Evolutionary conservation across 2,329 filamentous ascomycete species (phyloP), one percentile per base, ranked within the genome.

Genomic region (Fusarium palustre): DNA sequence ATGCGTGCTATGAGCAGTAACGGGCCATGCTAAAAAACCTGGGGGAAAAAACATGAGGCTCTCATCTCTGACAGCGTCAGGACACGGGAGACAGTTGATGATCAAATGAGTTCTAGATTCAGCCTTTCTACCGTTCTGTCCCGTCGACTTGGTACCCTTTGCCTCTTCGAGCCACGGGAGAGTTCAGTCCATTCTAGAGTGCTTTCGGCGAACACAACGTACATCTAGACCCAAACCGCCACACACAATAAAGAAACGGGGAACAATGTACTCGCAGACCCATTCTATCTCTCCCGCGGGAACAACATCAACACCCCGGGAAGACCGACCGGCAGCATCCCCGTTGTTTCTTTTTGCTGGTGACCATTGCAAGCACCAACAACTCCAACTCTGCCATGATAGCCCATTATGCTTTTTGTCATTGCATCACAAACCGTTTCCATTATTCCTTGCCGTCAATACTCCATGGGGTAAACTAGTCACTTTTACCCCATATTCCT

Each of bases 391-490:
- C 22, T n/a, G 18, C 13, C 47, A 41, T 4, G 22, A 50, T 30
- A 50, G 48, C 18, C 18, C 24, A 22, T 20, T 41, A 50, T n/a
- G 20, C 33, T 28, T 50, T 50, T 28, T 50, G 24, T 50, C 33
- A 50, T 50, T 30, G n/a, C 33, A 50, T 28, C 48, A 50, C 48
- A 24, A 59, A 22, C 55, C 34, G 34, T 59, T 60, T 59, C 13
- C 18, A 20, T 28, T 28, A 15, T 41, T 5, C 33, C 28, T 46
- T 36, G 18, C 18, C 28, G n/a, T 34, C 34, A 31, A 4, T 50
- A 47, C 57, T 62, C 57, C 57, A 62, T 36, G 57, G 59, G 59
- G 57, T 62, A 53, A 39, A 34, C 38, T 48, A 43, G 20, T 13
- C 22, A 42, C n/a, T 49, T 49, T 59, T 59, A 60, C 59, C 59